phyloP scores from a whole-genome alignment of 2,329 filamentous ascomycete genomes.

The Pseudogymnoascus sp. region DNA sequence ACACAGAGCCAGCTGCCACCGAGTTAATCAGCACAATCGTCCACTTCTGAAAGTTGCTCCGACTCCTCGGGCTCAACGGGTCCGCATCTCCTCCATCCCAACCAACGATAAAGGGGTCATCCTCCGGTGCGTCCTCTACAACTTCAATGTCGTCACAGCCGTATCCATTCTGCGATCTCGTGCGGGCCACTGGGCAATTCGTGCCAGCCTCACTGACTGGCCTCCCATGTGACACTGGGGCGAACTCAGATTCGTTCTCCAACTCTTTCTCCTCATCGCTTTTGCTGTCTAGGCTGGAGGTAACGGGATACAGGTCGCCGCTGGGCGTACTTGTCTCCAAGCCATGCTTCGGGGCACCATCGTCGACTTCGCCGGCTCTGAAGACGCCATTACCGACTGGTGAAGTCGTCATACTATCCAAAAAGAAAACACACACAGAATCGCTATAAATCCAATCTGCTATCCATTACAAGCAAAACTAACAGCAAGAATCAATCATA shows the following conservation, averaged over 20 bases:
- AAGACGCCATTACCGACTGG: not conserved
- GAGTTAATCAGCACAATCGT: conserved; percentile 67
- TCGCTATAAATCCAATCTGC: not conserved
- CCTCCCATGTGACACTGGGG: not conserved
- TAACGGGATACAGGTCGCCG: not conserved
- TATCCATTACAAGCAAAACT: not conserved
- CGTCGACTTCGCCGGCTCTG: not conserved
- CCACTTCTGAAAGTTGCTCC: conserved; percentile 65
- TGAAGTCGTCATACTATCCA: not conserved
- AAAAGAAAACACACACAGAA: not conserved
- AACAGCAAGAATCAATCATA: not conserved
- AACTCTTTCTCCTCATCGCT: not conserved
- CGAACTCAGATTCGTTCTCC: not conserved
- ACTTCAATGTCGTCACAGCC: conserved; percentile 21
- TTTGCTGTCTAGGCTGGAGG: not conserved
- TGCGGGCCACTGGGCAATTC: not conserved
- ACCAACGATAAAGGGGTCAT: conserved; percentile 55
- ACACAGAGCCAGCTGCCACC: conserved; percentile 68
- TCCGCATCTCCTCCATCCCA: conserved; percentile 69
- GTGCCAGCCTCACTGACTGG: not conserved
- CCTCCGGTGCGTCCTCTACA: conserved; percentile 21
- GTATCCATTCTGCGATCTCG: conserved; percentile 26
- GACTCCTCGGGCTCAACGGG: conserved; percentile 64
- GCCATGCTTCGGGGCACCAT: not conserved
- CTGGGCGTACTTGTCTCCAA: not conserved